phyloP scores from a whole-genome alignment of 768 basidiomycete genomes.

The Chiua virens region DNA sequence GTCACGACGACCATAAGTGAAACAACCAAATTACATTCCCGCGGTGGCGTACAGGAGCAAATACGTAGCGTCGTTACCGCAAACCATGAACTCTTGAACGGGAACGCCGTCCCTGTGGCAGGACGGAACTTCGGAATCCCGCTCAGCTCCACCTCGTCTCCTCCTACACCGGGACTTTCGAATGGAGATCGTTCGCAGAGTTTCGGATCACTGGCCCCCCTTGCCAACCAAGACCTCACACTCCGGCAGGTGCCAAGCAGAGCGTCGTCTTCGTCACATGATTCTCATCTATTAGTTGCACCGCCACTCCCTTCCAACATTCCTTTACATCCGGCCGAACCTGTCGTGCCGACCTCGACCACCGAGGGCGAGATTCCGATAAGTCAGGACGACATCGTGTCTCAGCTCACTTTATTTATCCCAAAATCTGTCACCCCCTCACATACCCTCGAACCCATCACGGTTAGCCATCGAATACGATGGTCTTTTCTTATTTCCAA shows the following conservation, averaged over 20 bases:
- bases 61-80: constrained; percentile 58
- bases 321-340: constrained; percentile 5
- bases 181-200: constrained; percentile 21
- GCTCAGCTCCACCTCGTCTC: neutral
- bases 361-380: constrained; percentile 22
- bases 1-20: constrained; percentile 75
- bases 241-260: constrained; percentile 15
- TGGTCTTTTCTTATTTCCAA: constrained; percentile 83
- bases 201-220: constrained; percentile 8
- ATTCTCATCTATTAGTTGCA: neutral
- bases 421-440: constrained; percentile 67
- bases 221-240: constrained; percentile 10
- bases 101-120: constrained; percentile 44
- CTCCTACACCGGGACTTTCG: constrained; percentile 13
- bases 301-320: neutral
- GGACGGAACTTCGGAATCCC: constrained; percentile 12
- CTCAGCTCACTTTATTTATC: constrained; percentile 58
- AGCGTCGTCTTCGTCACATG: constrained; percentile 18
- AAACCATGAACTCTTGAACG: constrained; percentile 68
- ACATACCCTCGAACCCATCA: constrained; percentile 73
- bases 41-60: constrained; percentile 57
- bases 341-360: constrained; percentile 5
- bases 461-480: constrained; percentile 73
- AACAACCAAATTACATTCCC: constrained; percentile 59
- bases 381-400: constrained; percentile 51